phyloP scores from a whole-genome alignment of 805 yeast species.

The Hanseniaspora meyeri region DNA sequence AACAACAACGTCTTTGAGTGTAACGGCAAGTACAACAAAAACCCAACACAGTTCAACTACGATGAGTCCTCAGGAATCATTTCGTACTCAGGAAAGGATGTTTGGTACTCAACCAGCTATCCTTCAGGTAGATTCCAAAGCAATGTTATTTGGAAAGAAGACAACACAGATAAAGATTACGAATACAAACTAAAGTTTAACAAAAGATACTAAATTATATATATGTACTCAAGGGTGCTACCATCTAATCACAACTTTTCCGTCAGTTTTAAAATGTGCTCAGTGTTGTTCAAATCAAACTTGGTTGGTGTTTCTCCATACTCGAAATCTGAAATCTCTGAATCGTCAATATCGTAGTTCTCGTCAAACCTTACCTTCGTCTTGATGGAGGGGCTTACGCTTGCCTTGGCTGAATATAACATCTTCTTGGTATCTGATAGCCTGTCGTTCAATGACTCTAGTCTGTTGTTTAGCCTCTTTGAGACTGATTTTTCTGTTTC shows the following conservation, averaged over 20 bases:
- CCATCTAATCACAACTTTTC: neutral
- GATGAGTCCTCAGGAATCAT: conserved; percentile 35
- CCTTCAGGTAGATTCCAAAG: conserved; percentile 39
- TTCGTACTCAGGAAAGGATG: conserved; percentile 47
- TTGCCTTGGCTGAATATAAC: neutral
- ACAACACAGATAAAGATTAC: conserved; percentile 28
- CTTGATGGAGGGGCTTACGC: neutral
- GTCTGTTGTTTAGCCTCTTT: neutral
- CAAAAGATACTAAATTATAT: conserved; percentile 15
- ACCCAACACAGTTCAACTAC: conserved; percentile 47
- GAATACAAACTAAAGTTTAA: conserved; percentile 31
- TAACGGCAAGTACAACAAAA: conserved; percentile 17
- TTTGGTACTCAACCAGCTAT: conserved; percentile 44
- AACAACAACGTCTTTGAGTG: conserved; percentile 18
- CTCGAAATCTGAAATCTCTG: neutral
- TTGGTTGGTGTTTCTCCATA: neutral
- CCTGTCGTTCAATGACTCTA: conserved; percentile 5
- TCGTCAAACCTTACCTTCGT: conserved; percentile 9
- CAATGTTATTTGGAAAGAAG: conserved; percentile 29
- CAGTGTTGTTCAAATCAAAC: conserved; percentile 12
- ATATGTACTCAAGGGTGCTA: neutral
- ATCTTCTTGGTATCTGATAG: conserved; percentile 6
- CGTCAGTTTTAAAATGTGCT: conserved; percentile 10
- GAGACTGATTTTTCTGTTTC: conserved; percentile 2
- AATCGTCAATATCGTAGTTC: neutral